Conservation (phyloP, 2,329 filamentous ascomycete genomes). For the Parascedosporium putredinis region DNA sequence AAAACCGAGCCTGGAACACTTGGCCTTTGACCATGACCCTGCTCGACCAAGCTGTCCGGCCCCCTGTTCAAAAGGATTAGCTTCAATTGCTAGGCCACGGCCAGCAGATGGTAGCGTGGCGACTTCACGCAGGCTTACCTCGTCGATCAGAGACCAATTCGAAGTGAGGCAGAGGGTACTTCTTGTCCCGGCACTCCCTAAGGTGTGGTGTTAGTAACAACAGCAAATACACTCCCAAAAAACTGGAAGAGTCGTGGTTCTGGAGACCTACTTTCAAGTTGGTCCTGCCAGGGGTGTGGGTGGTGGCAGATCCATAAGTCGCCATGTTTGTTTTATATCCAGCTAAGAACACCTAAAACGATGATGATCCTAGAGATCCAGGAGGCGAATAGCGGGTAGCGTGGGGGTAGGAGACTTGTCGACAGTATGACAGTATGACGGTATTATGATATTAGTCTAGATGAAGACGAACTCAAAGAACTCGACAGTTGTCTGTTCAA, state of each 20-base stretch:
- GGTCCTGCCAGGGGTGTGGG: slow-evolving; percentile 46
- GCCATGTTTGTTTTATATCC: slow-evolving; percentile 9
- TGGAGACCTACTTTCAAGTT: slow-evolving; percentile 37
- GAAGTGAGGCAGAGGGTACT: slow-evolving; percentile 48
- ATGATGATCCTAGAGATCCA: too few relatives aligned
- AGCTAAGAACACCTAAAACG: too few relatives aligned
- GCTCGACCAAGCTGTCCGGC: slow-evolving; percentile 85
- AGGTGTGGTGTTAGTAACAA: slow-evolving; percentile 10
- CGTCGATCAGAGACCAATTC: slow-evolving; percentile 65
- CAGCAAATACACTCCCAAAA: not conserved
- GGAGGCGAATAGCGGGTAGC: too few relatives aligned
- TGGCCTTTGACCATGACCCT: slow-evolving; percentile 61
- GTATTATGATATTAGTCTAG: too few relatives aligned
- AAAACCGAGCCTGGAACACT: slow-evolving; percentile 64
- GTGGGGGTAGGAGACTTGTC: too few relatives aligned
- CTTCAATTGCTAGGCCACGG: not conserved
- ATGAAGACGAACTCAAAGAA: too few relatives aligned
- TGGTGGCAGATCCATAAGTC: slow-evolving; percentile 13
- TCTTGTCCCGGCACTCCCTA: slow-evolving; percentile 49
- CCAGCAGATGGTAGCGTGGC: not conserved
- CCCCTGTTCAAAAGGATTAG: slow-evolving; percentile 42
- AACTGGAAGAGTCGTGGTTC: not conserved
- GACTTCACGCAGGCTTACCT: slow-evolving; percentile 37
- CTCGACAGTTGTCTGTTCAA: not conserved
- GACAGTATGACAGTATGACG: too few relatives aligned